Base-by-base conservation (phyloP, 495 filamentous ascomycete genomes). In the Penicillium silybi region DNA sequence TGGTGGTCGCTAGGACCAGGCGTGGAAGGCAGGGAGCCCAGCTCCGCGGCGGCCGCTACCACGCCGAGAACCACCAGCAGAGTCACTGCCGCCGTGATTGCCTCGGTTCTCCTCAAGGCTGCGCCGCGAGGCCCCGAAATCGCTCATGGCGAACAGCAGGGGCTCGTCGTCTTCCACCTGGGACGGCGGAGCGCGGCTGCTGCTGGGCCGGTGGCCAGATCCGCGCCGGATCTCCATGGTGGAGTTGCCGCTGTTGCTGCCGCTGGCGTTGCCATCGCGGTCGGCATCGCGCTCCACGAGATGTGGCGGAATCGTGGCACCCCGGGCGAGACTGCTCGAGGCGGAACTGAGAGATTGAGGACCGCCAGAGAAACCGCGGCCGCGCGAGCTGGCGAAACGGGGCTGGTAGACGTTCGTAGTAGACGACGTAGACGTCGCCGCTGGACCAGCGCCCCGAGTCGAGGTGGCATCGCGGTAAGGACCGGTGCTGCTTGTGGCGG, bases 111-210 rank as follows among this genome's bases (percentile, higher is more conserved):
- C 88, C 59, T 92, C 89, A 16, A 90, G 67, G 56, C 89, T 92
- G 48, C 87, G 78, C 44, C 88, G 80, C 13, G 81, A 83, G 16
- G 66, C 70, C 6, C 82, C 85, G 52, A 93, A 81, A 59, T 96
- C 90, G 50, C 87, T 91, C 87, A 95, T 92, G 37, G 87, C 86
- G 61, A 96, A 95, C 16, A 95, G 69, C 9, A 96, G 68, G 22
- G 86, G 86, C 67, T 96, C 90, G 16, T 92, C 90, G 48, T 95
- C 90, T 40, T 79, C 75, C 25, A 62, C 56, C 40, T 71, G 66
- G 1, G 71, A 67, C 25, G 72, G 67, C 2, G 57, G 52, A 3
- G 64, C 54, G 10, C 72, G 70, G 40, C 64, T 65, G 18, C 56
- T 61, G 26, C 69, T 62, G 10, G 68, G 58, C 7, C 73, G 70